phyloP scores from a whole-genome alignment of 352 stramenopile genomes.

The Phytopythium aichiense region DNA sequence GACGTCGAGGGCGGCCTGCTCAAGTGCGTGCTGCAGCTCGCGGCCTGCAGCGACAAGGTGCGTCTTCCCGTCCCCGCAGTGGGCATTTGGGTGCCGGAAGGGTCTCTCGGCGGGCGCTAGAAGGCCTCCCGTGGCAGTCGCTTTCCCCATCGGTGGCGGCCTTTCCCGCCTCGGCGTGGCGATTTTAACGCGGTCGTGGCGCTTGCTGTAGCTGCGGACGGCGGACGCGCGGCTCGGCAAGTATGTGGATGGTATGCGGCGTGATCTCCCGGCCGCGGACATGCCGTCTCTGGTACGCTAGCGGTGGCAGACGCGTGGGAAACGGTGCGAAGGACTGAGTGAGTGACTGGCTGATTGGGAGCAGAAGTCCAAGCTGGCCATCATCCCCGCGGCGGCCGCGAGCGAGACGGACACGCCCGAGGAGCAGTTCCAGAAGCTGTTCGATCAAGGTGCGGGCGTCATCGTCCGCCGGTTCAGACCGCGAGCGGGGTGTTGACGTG shows the following conservation, averaged over 20 bases:
- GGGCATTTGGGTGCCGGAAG: no score
- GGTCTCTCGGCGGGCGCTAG: not conserved
- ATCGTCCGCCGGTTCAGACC: not conserved
- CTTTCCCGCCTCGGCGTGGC: not conserved
- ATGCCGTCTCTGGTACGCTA: constrained; percentile 37
- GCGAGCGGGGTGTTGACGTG: not conserved
- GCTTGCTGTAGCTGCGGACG: constrained; percentile 34
- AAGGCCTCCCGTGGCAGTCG: no score
- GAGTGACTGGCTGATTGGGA: not conserved
- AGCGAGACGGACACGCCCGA: constrained; percentile 26
- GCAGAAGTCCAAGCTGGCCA: constrained; percentile 55
- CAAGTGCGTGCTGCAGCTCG: constrained; percentile 73
- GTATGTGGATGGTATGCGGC: constrained; percentile 35
- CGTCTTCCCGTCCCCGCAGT: not conserved
- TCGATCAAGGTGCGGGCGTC: constrained; percentile 26
- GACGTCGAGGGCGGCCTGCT: constrained; percentile 58
- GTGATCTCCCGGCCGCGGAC: constrained; percentile 32
- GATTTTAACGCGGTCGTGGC: not conserved
- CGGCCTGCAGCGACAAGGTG: constrained; percentile 75
- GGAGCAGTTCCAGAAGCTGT: constrained; percentile 54
- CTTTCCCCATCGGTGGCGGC: no score
- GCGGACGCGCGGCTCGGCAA: constrained; percentile 47
- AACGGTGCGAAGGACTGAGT: not conserved
- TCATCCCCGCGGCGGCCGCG: constrained; percentile 36
- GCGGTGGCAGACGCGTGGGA: not conserved